Evolutionary conservation across 228 moss, liverwort and hornwort species (phyloP).

Genomic region (Sphagnum fallax): DNA sequence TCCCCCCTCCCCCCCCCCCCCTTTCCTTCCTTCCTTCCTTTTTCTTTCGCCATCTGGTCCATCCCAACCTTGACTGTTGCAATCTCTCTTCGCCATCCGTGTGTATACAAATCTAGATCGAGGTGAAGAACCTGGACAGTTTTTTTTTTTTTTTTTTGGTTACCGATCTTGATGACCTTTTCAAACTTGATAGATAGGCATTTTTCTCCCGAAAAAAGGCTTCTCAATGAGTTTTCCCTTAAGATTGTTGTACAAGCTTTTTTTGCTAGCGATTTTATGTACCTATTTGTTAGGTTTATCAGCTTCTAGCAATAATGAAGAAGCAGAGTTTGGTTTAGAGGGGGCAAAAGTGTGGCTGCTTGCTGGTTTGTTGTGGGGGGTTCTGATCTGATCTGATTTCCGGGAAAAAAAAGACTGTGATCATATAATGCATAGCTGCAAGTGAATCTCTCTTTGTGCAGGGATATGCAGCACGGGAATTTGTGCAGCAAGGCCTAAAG

Average conservation of each 20-base stretch:
- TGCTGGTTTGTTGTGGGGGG: too few relatives aligned
- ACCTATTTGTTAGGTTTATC: neutral
- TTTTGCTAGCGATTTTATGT: neutral
- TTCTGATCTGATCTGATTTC: too few relatives aligned
- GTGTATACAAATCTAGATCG: neutral
- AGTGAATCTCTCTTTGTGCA: conserved; percentile 10
- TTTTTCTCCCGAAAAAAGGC: too few relatives aligned
- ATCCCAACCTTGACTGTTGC: neutral
- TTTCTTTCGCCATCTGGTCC: neutral
- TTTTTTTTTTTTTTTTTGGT: neutral
- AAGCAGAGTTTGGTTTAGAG: neutral
- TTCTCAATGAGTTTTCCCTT: too few relatives aligned
- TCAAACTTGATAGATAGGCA: too few relatives aligned
- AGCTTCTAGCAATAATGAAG: neutral
- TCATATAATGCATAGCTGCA: neutral
- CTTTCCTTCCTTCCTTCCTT: neutral
- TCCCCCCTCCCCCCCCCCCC: too few relatives aligned
- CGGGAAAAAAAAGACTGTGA: neutral
- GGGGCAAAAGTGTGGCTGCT: neutral
- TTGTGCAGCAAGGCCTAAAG: conserved; percentile 73
- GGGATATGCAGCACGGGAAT: conserved; percentile 88
- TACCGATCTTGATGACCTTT: too few relatives aligned
- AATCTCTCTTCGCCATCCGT: neutral
- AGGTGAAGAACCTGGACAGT: neutral
- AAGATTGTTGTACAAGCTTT: too few relatives aligned